Percentiles rank a stretch among this genome's conserved stretches.
These are phyloP conservation scores for Bisporella sp. DNA, from an alignment of 2,329 filamentous ascomycete genomes.

Conservation along the genomic window DNA sequence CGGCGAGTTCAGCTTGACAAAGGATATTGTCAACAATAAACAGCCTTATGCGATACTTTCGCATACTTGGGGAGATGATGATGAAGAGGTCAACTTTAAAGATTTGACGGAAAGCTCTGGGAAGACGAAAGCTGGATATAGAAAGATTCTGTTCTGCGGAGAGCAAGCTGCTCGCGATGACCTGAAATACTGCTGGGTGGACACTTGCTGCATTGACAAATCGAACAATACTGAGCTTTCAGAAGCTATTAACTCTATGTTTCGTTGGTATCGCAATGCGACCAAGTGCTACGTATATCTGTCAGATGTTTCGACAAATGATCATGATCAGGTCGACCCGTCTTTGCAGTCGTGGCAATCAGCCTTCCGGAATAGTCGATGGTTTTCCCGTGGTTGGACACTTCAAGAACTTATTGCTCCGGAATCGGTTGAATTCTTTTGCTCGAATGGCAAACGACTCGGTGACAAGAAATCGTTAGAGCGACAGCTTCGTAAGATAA, in stretches of 20 bases:
- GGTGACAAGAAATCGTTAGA: conserved; percentile 7
- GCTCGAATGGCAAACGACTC: background rate
- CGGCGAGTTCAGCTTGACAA: conserved; percentile 7
- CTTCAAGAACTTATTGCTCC: too few relatives aligned
- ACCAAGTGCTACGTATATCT: too few relatives aligned
- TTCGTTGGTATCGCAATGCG: too few relatives aligned
- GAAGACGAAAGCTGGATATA: conserved; percentile 3
- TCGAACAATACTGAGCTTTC: too few relatives aligned
- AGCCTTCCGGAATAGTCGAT: conserved; percentile 9
- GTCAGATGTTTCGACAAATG: background rate
- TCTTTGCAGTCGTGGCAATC: conserved; percentile 6
- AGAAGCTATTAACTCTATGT: too few relatives aligned
- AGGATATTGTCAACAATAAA: conserved; percentile 3
- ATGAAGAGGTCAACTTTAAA: conserved; percentile 12
- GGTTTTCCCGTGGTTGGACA: conserved; percentile 9
- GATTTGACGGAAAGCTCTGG: conserved; percentile 6
- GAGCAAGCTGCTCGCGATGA: conserved; percentile 10
- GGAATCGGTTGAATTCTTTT: conserved; percentile 13
- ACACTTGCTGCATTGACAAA: conserved; percentile 9
- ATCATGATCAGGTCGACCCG: background rate
- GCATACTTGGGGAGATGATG: conserved; percentile 14
- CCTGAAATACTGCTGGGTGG: conserved; percentile 11
- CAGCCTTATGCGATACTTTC: conserved; percentile 21
- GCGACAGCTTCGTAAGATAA: conserved; percentile 7
- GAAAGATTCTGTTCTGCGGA: too few relatives aligned